phyloP scores from a whole-genome alignment of 78 protist genomes.

The Polysphondylium violaceum region DNA sequence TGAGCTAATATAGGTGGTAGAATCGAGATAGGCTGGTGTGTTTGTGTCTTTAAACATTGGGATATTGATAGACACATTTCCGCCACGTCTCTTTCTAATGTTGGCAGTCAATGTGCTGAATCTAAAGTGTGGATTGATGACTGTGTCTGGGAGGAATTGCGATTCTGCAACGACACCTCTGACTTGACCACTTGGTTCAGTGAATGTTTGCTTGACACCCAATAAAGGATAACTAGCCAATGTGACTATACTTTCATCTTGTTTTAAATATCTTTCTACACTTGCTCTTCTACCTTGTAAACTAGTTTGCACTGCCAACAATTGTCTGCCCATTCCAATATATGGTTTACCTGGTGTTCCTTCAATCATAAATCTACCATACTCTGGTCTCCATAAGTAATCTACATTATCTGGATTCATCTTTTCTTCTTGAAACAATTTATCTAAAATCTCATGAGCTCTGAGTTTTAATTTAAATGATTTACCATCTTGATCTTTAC shows the following conservation, averaged over 20 bases:
- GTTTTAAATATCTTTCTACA: slow-evolving; percentile 24
- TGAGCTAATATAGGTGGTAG: not conserved
- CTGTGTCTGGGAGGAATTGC: slow-evolving; percentile 90
- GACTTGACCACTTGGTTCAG: slow-evolving; percentile 57
- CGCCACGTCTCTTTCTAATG: slow-evolving; percentile 93
- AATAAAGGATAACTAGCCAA: slow-evolving; percentile 74
- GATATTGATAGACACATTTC: slow-evolving; percentile 89
- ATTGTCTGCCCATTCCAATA: slow-evolving; percentile 59
- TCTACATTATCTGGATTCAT: slow-evolving; percentile 41
- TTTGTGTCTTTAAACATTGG: slow-evolving; percentile 92
- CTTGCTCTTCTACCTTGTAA: slow-evolving; percentile 28
- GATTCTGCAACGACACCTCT: slow-evolving; percentile 86
- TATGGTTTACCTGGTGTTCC: slow-evolving; percentile 96
- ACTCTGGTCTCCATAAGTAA: slow-evolving; percentile 95
- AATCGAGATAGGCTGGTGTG: slow-evolving; percentile 77
- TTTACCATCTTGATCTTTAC: not conserved
- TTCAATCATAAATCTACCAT: slow-evolving; percentile 94
- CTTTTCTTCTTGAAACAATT: slow-evolving; percentile 46
- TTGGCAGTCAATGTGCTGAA: slow-evolving; percentile 93
- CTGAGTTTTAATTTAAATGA: slow-evolving; percentile 74
- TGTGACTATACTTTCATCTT: slow-evolving; percentile 55
- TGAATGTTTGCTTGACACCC: slow-evolving; percentile 69
- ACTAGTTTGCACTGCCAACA: slow-evolving; percentile 20
- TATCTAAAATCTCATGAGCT: slow-evolving; percentile 71
- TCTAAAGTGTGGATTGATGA: slow-evolving; percentile 94